These are phyloP conservation scores for Fusarium cicatricum DNA, from an alignment of 2,329 filamentous ascomycete genomes.

Conservation along the genomic window DNA sequence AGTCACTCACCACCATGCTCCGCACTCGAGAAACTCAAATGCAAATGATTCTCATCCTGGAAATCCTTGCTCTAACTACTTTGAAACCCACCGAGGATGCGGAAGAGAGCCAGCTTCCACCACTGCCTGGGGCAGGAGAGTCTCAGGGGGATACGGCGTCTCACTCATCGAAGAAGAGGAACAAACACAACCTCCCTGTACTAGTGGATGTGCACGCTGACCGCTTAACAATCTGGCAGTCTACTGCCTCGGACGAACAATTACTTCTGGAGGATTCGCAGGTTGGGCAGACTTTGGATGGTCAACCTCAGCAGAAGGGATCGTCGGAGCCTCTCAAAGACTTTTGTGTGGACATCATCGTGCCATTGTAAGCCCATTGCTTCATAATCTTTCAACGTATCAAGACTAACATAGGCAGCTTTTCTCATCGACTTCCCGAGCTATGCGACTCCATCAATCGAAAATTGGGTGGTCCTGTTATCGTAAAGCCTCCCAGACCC, in stretches of 20 bases:
- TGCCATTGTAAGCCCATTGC: slow-evolving; percentile 72
- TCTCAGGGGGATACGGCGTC: slow-evolving; percentile 43
- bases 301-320: slow-evolving; percentile 50
- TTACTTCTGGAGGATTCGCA: slow-evolving; percentile 60
- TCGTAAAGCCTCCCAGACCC: slow-evolving; percentile 62
- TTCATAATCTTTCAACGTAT: not conserved
- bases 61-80: slow-evolving; percentile 75
- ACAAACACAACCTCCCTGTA: slow-evolving; percentile 69
- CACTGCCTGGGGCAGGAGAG: slow-evolving; percentile 50
- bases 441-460: slow-evolving; percentile 75
- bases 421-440: slow-evolving; percentile 77
- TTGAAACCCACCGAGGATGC: slow-evolving; percentile 52
- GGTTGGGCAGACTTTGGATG: slow-evolving; percentile 44
- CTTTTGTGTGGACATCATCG: slow-evolving; percentile 82
- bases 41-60: slow-evolving; percentile 81
- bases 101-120: slow-evolving; percentile 58
- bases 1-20: slow-evolving; percentile 69
- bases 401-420: slow-evolving; percentile 60
- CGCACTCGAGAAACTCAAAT: slow-evolving; percentile 80
- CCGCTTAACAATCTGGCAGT: slow-evolving; percentile 85
- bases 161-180: slow-evolving; percentile 60
- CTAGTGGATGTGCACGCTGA: slow-evolving; percentile 79
- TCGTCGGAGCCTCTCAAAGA: slow-evolving; percentile 72
- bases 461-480: slow-evolving; percentile 77
- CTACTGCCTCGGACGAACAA: slow-evolving; percentile 70